Evolutionary conservation across 139 green algal genomes (phyloP), one percentile per base, ranked within the genome.

Genomic region (Ostreobium quekettii): DNA sequence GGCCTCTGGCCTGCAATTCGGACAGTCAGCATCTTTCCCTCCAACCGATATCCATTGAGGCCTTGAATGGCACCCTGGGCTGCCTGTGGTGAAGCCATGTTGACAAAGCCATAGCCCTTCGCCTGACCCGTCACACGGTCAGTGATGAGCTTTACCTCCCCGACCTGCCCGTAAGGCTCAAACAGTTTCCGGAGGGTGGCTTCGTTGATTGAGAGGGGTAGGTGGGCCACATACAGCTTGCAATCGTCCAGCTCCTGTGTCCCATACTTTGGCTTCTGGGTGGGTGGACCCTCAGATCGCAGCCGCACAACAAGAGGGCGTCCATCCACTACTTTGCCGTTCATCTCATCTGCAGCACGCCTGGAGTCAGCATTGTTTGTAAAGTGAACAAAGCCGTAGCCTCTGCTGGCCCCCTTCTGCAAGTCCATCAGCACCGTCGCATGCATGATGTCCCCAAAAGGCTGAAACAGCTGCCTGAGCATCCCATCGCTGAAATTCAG

Each of bases 341-440:
- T 74, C 66, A 81, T 71, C 8, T 65, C 80, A n/a, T 81, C 60
- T 7, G 64, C 59, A 1, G 84, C 85, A 7, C 73, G 37, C 8
- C 49, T 36, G 2, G 90, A 88, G n/a, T 78, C 66, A 42, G 67
- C 59, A 1, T 77, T 64, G 61, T 90, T 83, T 26, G 80, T 77
- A 71, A 93, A 89, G 71, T 95, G 86, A 11, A 96, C 82, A 66
- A 97, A 97, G 11, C 89, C 91, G 73, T 91, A 97, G 59, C 86
- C 85, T 24, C 85, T 71, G 39, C 63, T 78, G 28, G 68, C 57
- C 29, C 78, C 78, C 22, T 48, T 81, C 30, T 71, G 75, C 30
- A 71, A 58, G 33, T 85, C 79, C 3, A 73, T 81, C 28, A 79
- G 71, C 30, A 85, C 71, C 1, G 61, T 62, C 8, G 68, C 64